Conservation (phyloP, 164 flowering plant genomes). For the Liriodendron chinense region DNA sequence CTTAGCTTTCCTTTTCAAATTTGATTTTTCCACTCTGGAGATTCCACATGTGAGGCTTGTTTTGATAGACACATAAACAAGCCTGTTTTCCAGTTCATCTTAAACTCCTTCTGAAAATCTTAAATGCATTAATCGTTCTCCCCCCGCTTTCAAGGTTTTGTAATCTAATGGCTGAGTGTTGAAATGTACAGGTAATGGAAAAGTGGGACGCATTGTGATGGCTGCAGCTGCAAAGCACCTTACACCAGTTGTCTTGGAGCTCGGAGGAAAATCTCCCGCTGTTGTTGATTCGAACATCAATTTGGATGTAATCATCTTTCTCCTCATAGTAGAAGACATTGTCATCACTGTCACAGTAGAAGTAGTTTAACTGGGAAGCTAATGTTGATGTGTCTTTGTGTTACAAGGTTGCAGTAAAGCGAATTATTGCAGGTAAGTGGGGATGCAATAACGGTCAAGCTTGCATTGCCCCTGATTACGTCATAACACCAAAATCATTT, state of each 20-base stretch:
- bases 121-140: neutral
- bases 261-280: conserved; percentile 93
- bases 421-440: conserved; percentile 76
- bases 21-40: neutral
- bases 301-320: conserved; percentile 41
- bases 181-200: conserved; percentile 59
- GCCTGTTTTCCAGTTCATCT: neutral
- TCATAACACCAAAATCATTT: conserved; percentile 65
- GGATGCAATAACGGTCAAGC: conserved; percentile 75
- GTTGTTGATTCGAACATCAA: conserved; percentile 71
- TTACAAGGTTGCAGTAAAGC: conserved; percentile 61
- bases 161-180: neutral
- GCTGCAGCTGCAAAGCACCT: conserved; percentile 95
- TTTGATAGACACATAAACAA: neutral
- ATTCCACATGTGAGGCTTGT: neutral
- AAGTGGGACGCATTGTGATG: conserved; percentile 81
- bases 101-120: neutral
- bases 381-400: conserved; percentile 9
- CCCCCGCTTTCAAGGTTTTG: neutral
- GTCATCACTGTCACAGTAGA: neutral
- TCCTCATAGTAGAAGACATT: neutral
- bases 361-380: neutral
- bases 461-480: conserved; percentile 68
- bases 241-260: conserved; percentile 91
- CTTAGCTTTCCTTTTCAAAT: too few species aligned